A percentile compares a stretch with the other conserved stretches of the same genome.
These are phyloP conservation scores for Pythium phragmitis DNA, from an alignment of 352 stramenopile genomes.

Conservation along the genomic window DNA sequence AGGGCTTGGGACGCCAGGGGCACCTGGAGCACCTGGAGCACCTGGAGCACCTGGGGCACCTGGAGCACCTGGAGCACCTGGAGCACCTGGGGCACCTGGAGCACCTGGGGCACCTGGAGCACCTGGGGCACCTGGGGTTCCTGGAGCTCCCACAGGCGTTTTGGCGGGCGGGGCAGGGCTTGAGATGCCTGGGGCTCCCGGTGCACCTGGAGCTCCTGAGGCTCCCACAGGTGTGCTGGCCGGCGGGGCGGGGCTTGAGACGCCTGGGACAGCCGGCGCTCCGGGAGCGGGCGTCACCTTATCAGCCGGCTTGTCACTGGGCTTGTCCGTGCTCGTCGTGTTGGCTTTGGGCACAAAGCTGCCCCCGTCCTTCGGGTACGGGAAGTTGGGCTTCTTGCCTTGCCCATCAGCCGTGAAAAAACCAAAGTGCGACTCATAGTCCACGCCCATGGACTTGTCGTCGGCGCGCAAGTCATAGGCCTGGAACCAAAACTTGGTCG, in stretches of 20 bases:
- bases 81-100: no score
- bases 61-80: no score
- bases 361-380: conserved; percentile 15
- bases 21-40: neutral
- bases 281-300: neutral
- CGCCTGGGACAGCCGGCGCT: neutral
- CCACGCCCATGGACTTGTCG: conserved; percentile 18
- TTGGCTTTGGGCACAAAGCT: conserved; percentile 8
- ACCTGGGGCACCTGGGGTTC: no score
- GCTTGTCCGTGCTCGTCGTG: neutral
- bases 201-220: no score
- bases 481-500: conserved; percentile 27
- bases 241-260: neutral
- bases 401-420: conserved; percentile 26
- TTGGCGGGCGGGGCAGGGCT: no score
- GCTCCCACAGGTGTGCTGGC: conserved; percentile 4
- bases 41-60: no score
- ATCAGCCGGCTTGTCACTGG: neutral
- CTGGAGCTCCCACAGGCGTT: no score
- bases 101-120: no score
- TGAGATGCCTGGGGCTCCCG: no score
- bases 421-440: conserved; percentile 33
- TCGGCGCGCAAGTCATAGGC: conserved; percentile 23
- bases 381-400: conserved; percentile 30
- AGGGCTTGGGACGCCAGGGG: neutral